These are phyloP conservation scores for Jamesozyma gamospora DNA, from an alignment of 805 yeast genomes.

Conservation along the genomic window DNA sequence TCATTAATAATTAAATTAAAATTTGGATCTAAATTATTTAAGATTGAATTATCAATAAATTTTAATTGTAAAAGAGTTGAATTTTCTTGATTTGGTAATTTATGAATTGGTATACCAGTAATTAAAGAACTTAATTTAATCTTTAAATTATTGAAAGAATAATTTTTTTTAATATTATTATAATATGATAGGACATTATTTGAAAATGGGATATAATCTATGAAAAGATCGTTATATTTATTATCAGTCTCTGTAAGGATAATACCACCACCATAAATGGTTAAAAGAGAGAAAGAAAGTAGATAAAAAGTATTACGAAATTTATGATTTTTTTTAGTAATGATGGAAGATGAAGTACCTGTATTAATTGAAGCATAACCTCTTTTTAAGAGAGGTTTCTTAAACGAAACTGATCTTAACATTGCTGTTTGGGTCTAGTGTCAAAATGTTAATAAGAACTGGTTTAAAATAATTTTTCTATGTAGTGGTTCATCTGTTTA, in stretches of 20 bases:
- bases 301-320: constrained; percentile 27
- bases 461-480: no score
- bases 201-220: constrained; percentile 56
- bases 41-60: not conserved
- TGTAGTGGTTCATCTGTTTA: no score
- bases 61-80: not conserved
- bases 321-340: constrained; percentile 11
- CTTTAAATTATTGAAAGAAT: constrained; percentile 16
- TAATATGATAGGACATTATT: constrained; percentile 42
- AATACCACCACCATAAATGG: constrained; percentile 51
- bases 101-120: constrained; percentile 14
- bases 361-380: constrained; percentile 10
- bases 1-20: constrained; percentile 15
- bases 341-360: constrained; percentile 10
- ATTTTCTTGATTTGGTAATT: not conserved
- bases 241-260: constrained; percentile 51
- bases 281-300: constrained; percentile 26
- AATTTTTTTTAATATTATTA: constrained; percentile 24
- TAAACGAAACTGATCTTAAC: not conserved
- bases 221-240: constrained; percentile 49
- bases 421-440: not conserved
- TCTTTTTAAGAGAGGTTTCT: not conserved
- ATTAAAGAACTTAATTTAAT: constrained; percentile 17
- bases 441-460: no score
- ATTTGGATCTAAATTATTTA: constrained; percentile 6